Evolutionary conservation across 257 asterid genomes (phyloP).

Genomic region (Rhazya stricta): DNA sequence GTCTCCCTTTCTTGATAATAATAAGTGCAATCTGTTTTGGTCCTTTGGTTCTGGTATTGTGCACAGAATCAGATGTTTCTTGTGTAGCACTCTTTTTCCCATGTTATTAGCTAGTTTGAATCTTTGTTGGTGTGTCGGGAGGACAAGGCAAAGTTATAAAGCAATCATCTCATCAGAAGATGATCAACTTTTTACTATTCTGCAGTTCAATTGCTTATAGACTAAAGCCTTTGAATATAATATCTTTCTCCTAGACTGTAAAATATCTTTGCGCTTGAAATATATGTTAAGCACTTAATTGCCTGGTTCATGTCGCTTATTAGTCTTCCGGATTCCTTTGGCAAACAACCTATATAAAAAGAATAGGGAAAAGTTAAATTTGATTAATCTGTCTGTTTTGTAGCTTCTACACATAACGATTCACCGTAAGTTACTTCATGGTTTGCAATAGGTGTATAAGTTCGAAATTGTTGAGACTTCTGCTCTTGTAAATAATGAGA

Average conservation of each 20-base stretch:
- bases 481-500: neutral
- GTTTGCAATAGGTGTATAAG: neutral
- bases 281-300: neutral
- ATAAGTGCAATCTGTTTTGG: neutral
- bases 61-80: neutral
- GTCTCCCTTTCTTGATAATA: neutral
- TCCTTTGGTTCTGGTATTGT: neutral
- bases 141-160: neutral
- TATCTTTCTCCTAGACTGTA: neutral
- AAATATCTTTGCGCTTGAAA: neutral
- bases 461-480: neutral
- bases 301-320: neutral
- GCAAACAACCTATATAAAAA: neutral
- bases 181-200: neutral
- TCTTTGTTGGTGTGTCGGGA: neutral
- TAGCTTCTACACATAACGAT: neutral
- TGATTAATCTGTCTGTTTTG: neutral
- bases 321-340: neutral
- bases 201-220: neutral
- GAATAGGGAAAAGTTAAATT: neutral
- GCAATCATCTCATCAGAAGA: neutral
- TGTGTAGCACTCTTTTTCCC: neutral
- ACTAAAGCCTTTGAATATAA: neutral
- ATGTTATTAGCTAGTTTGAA: neutral
- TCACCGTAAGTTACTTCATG: neutral